Base-by-base conservation (phyloP, 2,329 filamentous ascomycete species). In the Fusarium solani-melongenae region DNA sequence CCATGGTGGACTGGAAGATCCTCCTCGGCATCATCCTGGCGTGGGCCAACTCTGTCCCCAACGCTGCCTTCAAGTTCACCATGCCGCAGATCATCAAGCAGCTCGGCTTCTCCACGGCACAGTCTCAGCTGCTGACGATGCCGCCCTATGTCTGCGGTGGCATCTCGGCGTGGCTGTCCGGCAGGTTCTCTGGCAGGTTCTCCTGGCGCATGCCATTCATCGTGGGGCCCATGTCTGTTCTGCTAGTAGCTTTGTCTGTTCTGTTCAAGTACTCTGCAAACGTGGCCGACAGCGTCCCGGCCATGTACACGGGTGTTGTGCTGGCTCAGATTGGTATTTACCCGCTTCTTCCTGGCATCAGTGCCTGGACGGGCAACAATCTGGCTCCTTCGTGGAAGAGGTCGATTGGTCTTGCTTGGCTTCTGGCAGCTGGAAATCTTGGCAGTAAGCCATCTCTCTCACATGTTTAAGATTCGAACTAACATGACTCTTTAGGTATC, bases 1-100 rank as follows among this genome's bases (percentile, higher is more conserved):
- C 84, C 10, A 71, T 85, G 24, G 78, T 77, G 0, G 84, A 85
- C 59, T 85, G 84, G 83, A 83, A 86, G 69, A 81, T 86, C 5
- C 46, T 69, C 38, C 51, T 73, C 0, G 70, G 69, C 14, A 80
- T 83, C 17, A 70, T 85, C 6, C 76, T 82, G 46, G 82, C 79
- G 55, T 82, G 79, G 69, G 75, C 81, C 3, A 80, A 81, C 5
- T 70, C 71, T 17, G 70, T 73, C 6, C 71, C 70, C 1, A 73
- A 68, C 20, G 39, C 62, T 6, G 81, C 78, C 0, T 71, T 79
- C 63, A 79, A 76, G 33, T 78, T 80, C 57, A 75, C 74, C 17
- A 67, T 78, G 64, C 83, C 83, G 0, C 76, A 80, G 27, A 85
- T 85, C 61, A 84, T 84, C 44, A 76, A 78, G 46, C 78, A 80